A percentile compares a stretch with the other conserved stretches of the same genome.
These are phyloP conservation scores for Endocarpon pusillum DNA, from an alignment of 495 filamentous ascomycete species.

Conservation along the genomic window DNA sequence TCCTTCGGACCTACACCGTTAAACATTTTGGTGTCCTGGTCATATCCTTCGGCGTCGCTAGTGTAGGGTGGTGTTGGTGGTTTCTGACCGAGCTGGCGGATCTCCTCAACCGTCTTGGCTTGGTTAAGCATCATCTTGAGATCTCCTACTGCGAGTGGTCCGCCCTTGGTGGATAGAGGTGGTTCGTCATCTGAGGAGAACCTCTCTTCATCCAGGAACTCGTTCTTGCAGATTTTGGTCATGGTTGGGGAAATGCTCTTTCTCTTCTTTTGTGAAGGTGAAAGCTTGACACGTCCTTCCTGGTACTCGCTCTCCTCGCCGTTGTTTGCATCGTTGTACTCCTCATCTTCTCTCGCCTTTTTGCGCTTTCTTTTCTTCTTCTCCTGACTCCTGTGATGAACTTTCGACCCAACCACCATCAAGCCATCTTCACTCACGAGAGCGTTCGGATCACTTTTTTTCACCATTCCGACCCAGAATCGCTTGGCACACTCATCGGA, in stretches of 20 bases:
- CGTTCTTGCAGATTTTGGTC: constrained; percentile 20
- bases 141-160: too few species aligned
- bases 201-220: constrained; percentile 25
- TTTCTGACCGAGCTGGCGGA: too few species aligned
- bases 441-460: constrained; percentile 1
- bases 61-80: too few species aligned
- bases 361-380: constrained; percentile 4
- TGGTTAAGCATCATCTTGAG: too few species aligned
- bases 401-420: too few species aligned
- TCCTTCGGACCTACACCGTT: too few species aligned
- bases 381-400: constrained; percentile 5
- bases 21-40: too few species aligned
- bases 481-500: constrained; percentile 46
- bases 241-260: constrained; percentile 24
- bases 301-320: constrained; percentile 57
- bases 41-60: too few species aligned
- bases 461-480: too few species aligned
- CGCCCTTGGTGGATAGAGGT: constrained; percentile 28
- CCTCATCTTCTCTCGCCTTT: constrained; percentile 41
- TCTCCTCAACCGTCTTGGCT: too few species aligned
- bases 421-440: too few species aligned
- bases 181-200: constrained; percentile 29
- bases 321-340: constrained; percentile 57
- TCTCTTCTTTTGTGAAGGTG: constrained; percentile 26
- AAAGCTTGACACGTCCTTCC: constrained; percentile 17